Conservation (phyloP, 2,329 filamentous ascomycete genomes). For the Westerdykella ornata region DNA sequence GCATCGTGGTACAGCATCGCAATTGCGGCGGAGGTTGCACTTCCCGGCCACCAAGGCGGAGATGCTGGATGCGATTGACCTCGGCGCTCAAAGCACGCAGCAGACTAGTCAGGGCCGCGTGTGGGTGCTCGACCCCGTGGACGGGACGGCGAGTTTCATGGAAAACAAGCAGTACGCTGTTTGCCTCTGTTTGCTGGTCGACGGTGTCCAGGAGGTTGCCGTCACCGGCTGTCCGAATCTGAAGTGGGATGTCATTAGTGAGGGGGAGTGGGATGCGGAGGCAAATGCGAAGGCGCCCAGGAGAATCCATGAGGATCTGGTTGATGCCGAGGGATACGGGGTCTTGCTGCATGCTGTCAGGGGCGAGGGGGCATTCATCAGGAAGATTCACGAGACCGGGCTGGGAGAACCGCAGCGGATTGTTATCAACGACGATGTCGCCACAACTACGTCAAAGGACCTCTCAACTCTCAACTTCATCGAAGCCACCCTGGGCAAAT, state of each 20-base stretch:
- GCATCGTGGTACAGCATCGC: background rate
- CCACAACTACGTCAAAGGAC: conserved; percentile 16
- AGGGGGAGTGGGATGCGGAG: background rate
- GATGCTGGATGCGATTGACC: conserved; percentile 57
- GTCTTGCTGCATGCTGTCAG: conserved; percentile 44
- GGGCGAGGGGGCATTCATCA: conserved; percentile 41
- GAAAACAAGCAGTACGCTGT: conserved; percentile 57
- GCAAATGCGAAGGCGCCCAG: conserved; percentile 8
- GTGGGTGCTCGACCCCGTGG: conserved; percentile 60
- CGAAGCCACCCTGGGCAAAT: conserved; percentile 40
- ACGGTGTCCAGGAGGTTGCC: conserved; percentile 53
- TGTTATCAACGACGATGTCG: conserved; percentile 12
- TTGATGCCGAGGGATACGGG: conserved; percentile 40
- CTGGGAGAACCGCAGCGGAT: conserved; percentile 33
- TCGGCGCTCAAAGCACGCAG: conserved; percentile 46
- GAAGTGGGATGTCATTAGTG: conserved; percentile 30
- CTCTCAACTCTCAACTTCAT: conserved; percentile 40
- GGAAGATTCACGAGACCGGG: conserved; percentile 31
- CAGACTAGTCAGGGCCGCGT: conserved; percentile 41
- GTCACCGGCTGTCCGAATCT: conserved; percentile 58
- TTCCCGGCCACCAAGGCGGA: conserved; percentile 46
- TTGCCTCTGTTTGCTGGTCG: conserved; percentile 52
- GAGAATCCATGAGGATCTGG: conserved; percentile 32
- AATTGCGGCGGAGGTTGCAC: conserved; percentile 4
- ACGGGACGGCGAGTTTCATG: conserved; percentile 58